Percentiles rank a stretch among this genome's conserved stretches.
Evolutionary conservation across 2,329 filamentous ascomycete genomes (phyloP).

Genomic region (Coleophoma cylindrospora): DNA sequence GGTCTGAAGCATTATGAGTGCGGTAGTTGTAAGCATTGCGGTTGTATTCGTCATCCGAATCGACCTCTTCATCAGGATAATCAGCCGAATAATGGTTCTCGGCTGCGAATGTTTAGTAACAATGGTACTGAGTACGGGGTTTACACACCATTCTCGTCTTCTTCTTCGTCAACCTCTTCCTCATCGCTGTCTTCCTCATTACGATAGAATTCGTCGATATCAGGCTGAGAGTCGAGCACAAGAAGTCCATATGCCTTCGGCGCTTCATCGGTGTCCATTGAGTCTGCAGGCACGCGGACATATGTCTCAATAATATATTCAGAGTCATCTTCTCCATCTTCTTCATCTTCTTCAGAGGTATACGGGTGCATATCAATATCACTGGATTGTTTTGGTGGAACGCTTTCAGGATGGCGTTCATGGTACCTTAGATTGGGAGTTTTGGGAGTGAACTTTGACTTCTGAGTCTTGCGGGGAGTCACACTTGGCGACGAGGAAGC

Average conservation of each 20-base stretch:
- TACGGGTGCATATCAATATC: conserved; percentile 27
- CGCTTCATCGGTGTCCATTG: conserved; percentile 39
- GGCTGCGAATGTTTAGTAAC: conserved; percentile 37
- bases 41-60: conserved; percentile 62
- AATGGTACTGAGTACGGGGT: background rate
- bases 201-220: conserved; percentile 53
- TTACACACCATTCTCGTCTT: conserved; percentile 58
- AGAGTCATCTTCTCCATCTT: conserved; percentile 39
- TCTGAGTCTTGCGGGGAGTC: conserved; percentile 8
- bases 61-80: conserved; percentile 76
- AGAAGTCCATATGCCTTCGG: conserved; percentile 40
- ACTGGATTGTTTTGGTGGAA: conserved; percentile 16
- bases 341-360: conserved; percentile 37
- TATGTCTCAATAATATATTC: conserved; percentile 64
- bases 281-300: conserved; percentile 51
- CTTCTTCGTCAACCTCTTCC: conserved; percentile 59
- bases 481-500: conserved; percentile 7
- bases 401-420: conserved; percentile 46
- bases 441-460: conserved; percentile 49
- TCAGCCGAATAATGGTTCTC: conserved; percentile 77
- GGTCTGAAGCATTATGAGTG: conserved; percentile 28
- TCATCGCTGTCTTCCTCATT: conserved; percentile 58
- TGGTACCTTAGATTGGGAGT: conserved; percentile 48
- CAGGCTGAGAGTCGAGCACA: conserved; percentile 25
- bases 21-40: conserved; percentile 50